These are phyloP conservation scores for thale cress (Arabidopsis thaliana) DNA, from an alignment of 345 rosid genomes.

Conservation along the genomic window DNA sequence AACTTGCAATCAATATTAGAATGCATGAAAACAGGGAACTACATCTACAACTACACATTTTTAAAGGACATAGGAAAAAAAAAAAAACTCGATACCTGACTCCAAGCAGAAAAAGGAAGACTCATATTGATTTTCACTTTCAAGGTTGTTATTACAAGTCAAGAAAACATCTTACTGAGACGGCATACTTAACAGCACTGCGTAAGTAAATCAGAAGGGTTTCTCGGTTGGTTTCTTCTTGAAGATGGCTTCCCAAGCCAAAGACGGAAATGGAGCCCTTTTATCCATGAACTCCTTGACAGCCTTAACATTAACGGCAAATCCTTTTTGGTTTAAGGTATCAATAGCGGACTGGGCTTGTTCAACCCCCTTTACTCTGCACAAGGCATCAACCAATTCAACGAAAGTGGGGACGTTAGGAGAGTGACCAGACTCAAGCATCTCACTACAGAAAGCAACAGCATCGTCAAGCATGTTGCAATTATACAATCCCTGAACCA, in stretches of 20 bases:
- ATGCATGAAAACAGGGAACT: constrained; percentile 7
- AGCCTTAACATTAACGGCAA: constrained; percentile 65
- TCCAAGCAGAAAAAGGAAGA: constrained; percentile 22
- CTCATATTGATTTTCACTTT: background rate
- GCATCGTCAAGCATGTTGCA: constrained; percentile 69
- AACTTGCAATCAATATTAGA: background rate
- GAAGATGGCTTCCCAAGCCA: constrained; percentile 75
- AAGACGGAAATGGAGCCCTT: constrained; percentile 64
- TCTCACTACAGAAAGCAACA: constrained; percentile 59
- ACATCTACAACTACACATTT: constrained; percentile 7
- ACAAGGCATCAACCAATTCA: constrained; percentile 77
- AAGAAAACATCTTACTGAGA: background rate
- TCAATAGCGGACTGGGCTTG: constrained; percentile 56
- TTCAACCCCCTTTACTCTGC: constrained; percentile 67
- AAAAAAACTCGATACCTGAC: background rate
- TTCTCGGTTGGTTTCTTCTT: constrained; percentile 57
- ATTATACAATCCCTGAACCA: constrained; percentile 72
- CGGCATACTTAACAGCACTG: constrained; percentile 12
- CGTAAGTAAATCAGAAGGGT: constrained; percentile 38
- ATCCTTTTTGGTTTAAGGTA: constrained; percentile 65
- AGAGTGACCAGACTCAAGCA: constrained; percentile 90
- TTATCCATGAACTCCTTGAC: constrained; percentile 79
- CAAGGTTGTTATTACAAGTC: constrained; percentile 32
- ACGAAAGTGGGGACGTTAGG: constrained; percentile 82
- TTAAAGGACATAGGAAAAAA: background rate